phyloP scores from a whole-genome alignment of 176 grass and related monocot species.

The Ensete glaucum region DNA sequence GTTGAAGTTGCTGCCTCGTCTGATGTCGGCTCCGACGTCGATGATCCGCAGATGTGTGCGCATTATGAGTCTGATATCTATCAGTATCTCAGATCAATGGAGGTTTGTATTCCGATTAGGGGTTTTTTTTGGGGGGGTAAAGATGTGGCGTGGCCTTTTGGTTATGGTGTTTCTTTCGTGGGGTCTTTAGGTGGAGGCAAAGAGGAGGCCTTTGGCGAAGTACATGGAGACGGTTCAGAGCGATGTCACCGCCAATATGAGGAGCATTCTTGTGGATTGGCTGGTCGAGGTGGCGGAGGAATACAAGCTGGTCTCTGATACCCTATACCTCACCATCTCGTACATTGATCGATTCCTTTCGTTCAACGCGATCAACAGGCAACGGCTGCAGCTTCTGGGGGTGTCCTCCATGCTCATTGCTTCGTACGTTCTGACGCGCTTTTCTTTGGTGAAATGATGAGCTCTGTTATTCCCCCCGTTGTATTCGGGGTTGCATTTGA shows the following conservation, averaged over 20 bases:
- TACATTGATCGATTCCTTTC: constrained; percentile 46
- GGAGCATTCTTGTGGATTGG: constrained; percentile 51
- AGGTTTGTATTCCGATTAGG: constrained; percentile 30
- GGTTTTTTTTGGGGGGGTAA: not conserved
- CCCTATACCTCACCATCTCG: constrained; percentile 36
- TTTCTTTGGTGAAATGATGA: no score
- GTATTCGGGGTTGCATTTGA: not conserved
- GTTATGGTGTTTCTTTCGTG: not conserved
- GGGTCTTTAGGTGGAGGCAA: constrained; percentile 23
- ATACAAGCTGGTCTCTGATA: constrained; percentile 42
- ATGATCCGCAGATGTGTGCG: constrained; percentile 41
- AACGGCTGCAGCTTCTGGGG: constrained; percentile 46
- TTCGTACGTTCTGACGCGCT: constrained; percentile 24
- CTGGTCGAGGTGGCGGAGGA: constrained; percentile 36
- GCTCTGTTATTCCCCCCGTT: no score
- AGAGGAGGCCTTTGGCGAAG: constrained; percentile 31
- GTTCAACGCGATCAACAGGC: not conserved
- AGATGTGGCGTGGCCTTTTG: not conserved
- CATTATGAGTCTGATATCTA: constrained; percentile 76
- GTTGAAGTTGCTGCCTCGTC: constrained; percentile 1
- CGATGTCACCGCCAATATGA: constrained; percentile 28
- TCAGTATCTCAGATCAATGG: constrained; percentile 70
- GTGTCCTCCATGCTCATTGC: constrained; percentile 37
- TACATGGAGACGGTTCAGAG: constrained; percentile 34
- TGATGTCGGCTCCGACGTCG: not conserved